Base-by-base conservation (phyloP, 768 basidiomycete species). In the Boletus rubescentipes region DNA sequence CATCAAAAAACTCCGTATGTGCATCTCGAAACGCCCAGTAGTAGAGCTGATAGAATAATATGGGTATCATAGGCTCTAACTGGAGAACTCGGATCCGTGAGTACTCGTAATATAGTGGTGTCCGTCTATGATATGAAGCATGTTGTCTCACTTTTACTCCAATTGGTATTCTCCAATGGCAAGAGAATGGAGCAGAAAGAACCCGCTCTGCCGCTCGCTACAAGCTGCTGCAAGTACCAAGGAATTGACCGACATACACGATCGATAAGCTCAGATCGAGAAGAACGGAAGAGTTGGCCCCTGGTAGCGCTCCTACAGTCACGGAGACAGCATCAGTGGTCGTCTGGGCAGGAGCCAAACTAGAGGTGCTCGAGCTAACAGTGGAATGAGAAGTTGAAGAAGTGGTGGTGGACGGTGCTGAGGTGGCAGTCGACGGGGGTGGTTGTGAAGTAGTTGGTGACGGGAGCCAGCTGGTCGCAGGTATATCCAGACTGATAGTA, bases 51-150 rank as follows among this genome's bases (percentile, higher is more conserved):
- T 55, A 60, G 47, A 51, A 65, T 65, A 53, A 49, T 46, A 48
- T 51, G 70, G 68, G 68, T 70, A 68, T 68, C n/a, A n/a, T n/a
- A n/a, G 58, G 38, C 40, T 57, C 55, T 45, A 41, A 58, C 55
- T 54, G 53, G 44, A 56, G 55, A 59, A 51, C 34, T 48, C 16
- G 18, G 39, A 56, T 65, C 67, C 65, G 50, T 67, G 49, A 57
- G 54, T 48, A 38, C 34, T 48, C 40, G 45, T 54, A 52, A 54
- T 42, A 50, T 53, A 39, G n/a, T 52, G 40, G 35, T 47, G 63
- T 62, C 55, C 58, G 46, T 59, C 61, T 50, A 69, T 52, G 50
- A 46, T 49, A 43, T 55, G 51, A 57, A 58, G 50, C 46, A 57
- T 29, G 26, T 37, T 26, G 32, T 45, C 58, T 60, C 60, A 59